Percentiles rank a stretch among this genome's conserved stretches.
Evolutionary conservation across 192 early-diverging fungal species (phyloP).

Genomic region (Mortierella alpina): DNA sequence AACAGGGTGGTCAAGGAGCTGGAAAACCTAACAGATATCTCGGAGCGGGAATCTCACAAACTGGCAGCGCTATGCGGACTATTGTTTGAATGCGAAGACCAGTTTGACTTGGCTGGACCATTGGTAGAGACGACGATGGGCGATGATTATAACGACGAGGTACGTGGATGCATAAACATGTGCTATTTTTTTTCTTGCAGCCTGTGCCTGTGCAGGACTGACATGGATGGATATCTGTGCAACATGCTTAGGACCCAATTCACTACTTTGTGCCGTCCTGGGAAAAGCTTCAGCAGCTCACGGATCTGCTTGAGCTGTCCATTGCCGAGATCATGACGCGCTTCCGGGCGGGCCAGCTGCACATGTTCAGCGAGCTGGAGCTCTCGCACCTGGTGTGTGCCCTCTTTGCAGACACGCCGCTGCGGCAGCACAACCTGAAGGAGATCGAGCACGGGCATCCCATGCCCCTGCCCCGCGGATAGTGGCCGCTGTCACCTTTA

Average conservation of each 20-base stretch:
- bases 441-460: slow-evolving; percentile 61
- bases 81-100: slow-evolving; percentile 53
- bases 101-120: slow-evolving; percentile 46
- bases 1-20: slow-evolving; percentile 46
- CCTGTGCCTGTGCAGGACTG: neutral
- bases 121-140: slow-evolving; percentile 22
- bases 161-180: neutral
- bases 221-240: neutral
- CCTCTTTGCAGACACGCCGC: slow-evolving; percentile 66
- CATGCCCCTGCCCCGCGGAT: slow-evolving; percentile 7
- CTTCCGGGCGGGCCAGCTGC: slow-evolving; percentile 57
- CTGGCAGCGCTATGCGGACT: slow-evolving; percentile 47
- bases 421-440: slow-evolving; percentile 58
- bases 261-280: slow-evolving; percentile 54
- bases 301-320: slow-evolving; percentile 65
- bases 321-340: slow-evolving; percentile 67
- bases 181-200: neutral
- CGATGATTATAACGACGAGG: slow-evolving; percentile 28
- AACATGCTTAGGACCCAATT: slow-evolving; percentile 32
- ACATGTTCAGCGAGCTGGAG: slow-evolving; percentile 59
- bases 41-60: slow-evolving; percentile 54
- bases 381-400: slow-evolving; percentile 63
- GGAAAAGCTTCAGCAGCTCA: slow-evolving; percentile 63
- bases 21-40: slow-evolving; percentile 54
- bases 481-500: neutral